Evolutionary conservation across 805 yeast species (phyloP).

Genomic region (Saccharomycopsis javanensis): DNA sequence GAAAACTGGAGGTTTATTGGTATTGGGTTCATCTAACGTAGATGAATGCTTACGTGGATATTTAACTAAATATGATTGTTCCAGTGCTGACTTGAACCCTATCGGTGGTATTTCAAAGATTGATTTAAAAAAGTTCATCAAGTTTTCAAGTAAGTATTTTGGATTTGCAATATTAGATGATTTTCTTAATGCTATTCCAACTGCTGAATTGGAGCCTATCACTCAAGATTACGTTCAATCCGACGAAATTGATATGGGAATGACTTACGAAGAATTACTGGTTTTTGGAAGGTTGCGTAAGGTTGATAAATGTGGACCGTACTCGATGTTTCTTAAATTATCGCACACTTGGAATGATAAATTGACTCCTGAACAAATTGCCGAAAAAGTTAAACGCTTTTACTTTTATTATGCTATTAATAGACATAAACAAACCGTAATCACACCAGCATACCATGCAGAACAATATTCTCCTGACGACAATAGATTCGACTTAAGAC

Average conservation of each 20-base stretch:
- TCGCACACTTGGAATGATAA: constrained; percentile 88
- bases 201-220: constrained; percentile 96
- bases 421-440: constrained; percentile 95
- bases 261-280: constrained; percentile 90
- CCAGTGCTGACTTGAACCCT: constrained; percentile 95
- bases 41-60: constrained; percentile 96
- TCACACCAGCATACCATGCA: constrained; percentile 96
- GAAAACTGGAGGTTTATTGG: constrained; percentile 64
- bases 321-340: constrained; percentile 83
- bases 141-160: constrained; percentile 61
- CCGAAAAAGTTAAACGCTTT: constrained; percentile 85
- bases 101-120: constrained; percentile 98
- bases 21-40: constrained; percentile 92
- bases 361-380: constrained; percentile 73
- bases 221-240: constrained; percentile 88
- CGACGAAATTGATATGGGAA: constrained; percentile 97
- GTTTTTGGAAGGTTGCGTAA: constrained; percentile 86
- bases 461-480: constrained; percentile 98
- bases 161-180: constrained; percentile 67
- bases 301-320: constrained; percentile 92
- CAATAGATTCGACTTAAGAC: constrained; percentile 90
- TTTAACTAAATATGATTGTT: constrained; percentile 92
- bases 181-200: constrained; percentile 87
- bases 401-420: constrained; percentile 91
- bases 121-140: constrained; percentile 78